Base-by-base conservation (phyloP, 371 early-diverging fungal species). In the Funneliformis caledonium region DNA sequence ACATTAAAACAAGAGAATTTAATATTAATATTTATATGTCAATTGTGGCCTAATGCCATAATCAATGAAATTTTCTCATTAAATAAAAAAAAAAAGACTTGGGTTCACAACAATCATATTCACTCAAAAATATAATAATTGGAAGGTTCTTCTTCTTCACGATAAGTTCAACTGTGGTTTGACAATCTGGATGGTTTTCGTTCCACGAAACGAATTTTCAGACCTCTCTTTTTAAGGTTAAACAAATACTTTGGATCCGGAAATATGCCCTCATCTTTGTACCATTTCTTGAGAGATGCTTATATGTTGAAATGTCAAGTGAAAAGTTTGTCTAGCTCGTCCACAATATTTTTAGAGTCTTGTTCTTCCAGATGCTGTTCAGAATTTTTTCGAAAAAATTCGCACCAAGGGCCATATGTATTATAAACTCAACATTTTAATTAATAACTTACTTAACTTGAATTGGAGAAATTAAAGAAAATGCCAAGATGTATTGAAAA, bases 121-220 rank as follows among this genome's bases (percentile, higher is more conserved):
- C 48, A 22, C 47, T 26, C 77, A 64, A 45, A 33, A 26, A 16
- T 0, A 76, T 76, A 64, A 76, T 76, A 76, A 48, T 47, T 8
- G 47, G 52, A 76, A 48, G 77, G 77, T 2, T 64, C 77, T 56
- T 73, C 73, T 19, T 73, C 56, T 6, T 73, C 50, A n/a, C 65
- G 4, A 60, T 76, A 76, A 52, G 76, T 76, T 76, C 76, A 72
- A 52, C 26, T 48, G 73, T 72, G 73, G 52, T 72, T 59, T 50
- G 73, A 72, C 14, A 75, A 59, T 76, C 47, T 76, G 4, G 48
- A n/a, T 76, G 45, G 65, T 76, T 76, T 31, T 65, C 60, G 47
- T 76, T 76, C 65, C 77, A 76, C 65, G 77, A 47, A 76, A 76
- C 77, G 33, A 76, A 75, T 31, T 74, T 50, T 59, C 59, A 74